These are phyloP conservation scores for Dioszegia hungarica DNA, from an alignment of 768 basidiomycete species.

Conservation along the genomic window DNA sequence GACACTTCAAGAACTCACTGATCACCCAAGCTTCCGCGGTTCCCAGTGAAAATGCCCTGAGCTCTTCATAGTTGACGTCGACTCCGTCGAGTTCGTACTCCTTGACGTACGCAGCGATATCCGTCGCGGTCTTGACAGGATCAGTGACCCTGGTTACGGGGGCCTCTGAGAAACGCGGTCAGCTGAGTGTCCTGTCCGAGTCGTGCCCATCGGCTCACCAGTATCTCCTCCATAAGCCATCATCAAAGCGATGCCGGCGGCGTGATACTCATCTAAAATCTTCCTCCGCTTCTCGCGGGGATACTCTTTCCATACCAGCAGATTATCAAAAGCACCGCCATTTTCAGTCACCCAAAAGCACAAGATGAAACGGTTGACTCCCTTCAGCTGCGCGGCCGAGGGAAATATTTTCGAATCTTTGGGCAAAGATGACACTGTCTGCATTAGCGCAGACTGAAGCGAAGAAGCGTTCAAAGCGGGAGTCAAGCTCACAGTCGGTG, in stretches of 20 bases:
- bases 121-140: constrained; percentile 59
- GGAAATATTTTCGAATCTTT: neutral
- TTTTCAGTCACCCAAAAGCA: neutral
- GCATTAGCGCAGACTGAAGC: no score
- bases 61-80: constrained; percentile 62
- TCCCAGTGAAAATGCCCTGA: constrained; percentile 11
- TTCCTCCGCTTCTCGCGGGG: no score
- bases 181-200: neutral
- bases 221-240: constrained; percentile 60
- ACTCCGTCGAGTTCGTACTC: constrained; percentile 61
- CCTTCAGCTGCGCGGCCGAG: neutral
- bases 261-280: constrained; percentile 56
- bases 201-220: constrained; percentile 16
- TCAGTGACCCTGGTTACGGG: constrained; percentile 56
- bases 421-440: no score
- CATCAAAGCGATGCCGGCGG: constrained; percentile 58
- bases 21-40: constrained; percentile 24
- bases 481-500: constrained; percentile 29
- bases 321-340: no score
- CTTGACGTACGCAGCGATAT: constrained; percentile 62
- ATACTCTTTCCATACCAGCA: no score
- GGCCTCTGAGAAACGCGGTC: constrained; percentile 51
- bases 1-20: no score
- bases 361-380: neutral
- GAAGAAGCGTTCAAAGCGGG: no score